Conservation (phyloP, 2,329 filamentous ascomycete genomes). For the Colletotrichum sidae region DNA sequence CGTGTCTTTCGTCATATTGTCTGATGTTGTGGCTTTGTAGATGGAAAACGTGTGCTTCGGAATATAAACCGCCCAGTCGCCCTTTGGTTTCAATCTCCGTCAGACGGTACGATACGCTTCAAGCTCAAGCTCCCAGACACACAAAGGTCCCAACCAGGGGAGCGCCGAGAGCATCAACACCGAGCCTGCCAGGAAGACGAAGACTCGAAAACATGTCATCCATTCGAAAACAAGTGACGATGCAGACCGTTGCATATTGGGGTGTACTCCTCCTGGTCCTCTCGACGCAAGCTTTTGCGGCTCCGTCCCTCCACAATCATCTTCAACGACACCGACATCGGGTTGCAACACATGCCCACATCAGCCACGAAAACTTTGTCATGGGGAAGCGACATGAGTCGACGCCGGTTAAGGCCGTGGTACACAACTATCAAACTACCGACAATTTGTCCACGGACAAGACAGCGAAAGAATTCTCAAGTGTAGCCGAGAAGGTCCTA, state of each 20-base stretch:
- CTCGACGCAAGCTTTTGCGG: slow-evolving; percentile 16
- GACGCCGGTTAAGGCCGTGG: neutral
- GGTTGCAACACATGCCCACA: slow-evolving; percentile 28
- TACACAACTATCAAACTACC: neutral
- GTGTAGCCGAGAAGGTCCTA: neutral
- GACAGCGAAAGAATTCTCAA: slow-evolving; percentile 2
- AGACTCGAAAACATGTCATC: neutral
- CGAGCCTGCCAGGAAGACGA: too few species aligned
- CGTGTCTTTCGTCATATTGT: slow-evolving; percentile 24
- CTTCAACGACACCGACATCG: slow-evolving; percentile 32
- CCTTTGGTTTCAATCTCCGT: slow-evolving; percentile 12
- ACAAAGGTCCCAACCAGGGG: too few species aligned
- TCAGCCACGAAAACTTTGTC: slow-evolving; percentile 12
- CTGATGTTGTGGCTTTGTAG: neutral
- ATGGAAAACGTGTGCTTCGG: slow-evolving; percentile 2
- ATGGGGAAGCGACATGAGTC: slow-evolving; percentile 2
- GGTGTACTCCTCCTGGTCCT: slow-evolving; percentile 29
- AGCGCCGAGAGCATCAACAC: too few species aligned
- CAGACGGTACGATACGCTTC: neutral
- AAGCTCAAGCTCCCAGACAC: neutral
- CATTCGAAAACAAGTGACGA: neutral
- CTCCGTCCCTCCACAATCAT: slow-evolving; percentile 31
- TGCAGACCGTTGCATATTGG: slow-evolving; percentile 25
- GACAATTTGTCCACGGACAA: slow-evolving; percentile 1
- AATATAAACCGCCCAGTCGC: slow-evolving; percentile 24